Evolutionary conservation across 345 rosid species (phyloP).

Genomic region (Linum lewisii): DNA sequence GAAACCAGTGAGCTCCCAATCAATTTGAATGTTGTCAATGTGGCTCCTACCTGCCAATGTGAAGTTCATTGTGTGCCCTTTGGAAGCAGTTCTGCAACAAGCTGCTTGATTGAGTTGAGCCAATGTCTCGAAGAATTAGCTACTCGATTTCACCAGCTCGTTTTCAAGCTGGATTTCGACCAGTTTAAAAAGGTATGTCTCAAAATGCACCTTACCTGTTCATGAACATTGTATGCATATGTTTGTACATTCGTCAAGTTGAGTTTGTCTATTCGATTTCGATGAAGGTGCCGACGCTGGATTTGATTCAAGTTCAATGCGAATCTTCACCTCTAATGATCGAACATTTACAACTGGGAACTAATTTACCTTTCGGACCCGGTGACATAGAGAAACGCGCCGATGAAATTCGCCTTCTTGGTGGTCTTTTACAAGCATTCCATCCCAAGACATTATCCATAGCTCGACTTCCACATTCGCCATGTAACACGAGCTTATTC

Average conservation of each 20-base stretch:
- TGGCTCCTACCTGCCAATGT: neutral
- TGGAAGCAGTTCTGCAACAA: neutral
- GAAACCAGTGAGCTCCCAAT: neutral
- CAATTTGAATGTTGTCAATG: neutral
- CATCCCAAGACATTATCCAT: no score
- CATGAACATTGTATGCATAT: neutral
- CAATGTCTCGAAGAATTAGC: neutral
- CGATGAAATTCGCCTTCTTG: no score
- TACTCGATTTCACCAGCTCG: neutral
- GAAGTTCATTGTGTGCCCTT: neutral
- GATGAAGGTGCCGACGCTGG: neutral
- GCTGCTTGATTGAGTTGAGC: neutral
- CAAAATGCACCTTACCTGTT: neutral
- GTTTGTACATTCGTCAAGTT: neutral
- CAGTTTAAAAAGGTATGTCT: no score
- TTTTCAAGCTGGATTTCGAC: neutral
- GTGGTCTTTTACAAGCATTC: no score
- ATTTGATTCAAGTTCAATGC: neutral
- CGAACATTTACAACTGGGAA: neutral
- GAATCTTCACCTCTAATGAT: neutral
- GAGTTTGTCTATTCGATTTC: no score
- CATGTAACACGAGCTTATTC: no score
- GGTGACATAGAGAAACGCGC: no score
- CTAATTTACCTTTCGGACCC: no score
- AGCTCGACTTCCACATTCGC: no score